These are phyloP conservation scores for Vachellia pachyceras DNA, from an alignment of 306 rosid species.

Conservation along the genomic window DNA sequence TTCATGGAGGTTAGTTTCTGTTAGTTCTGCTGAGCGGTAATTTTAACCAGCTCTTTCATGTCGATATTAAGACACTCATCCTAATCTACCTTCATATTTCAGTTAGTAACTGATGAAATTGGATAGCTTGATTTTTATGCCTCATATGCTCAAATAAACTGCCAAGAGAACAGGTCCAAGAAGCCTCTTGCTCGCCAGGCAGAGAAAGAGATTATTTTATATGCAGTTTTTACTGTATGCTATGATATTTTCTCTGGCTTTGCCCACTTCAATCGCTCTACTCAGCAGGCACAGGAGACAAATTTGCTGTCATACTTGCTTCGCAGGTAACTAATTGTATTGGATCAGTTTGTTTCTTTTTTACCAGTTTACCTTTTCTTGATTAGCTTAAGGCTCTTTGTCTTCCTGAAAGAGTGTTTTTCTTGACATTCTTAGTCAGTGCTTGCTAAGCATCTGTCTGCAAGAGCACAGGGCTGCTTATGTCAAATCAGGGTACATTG, in stretches of 20 bases:
- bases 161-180: constrained; percentile 55
- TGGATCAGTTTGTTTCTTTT: background rate
- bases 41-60: constrained; percentile 8
- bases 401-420: constrained; percentile 18
- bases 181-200: constrained; percentile 61
- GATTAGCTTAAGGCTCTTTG: background rate
- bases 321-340: constrained; percentile 47
- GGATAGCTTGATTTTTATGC: constrained; percentile 77
- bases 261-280: constrained; percentile 68
- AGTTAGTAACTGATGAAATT: constrained; percentile 73
- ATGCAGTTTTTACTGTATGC: constrained; percentile 60
- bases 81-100: constrained; percentile 23
- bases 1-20: constrained; percentile 72
- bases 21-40: background rate
- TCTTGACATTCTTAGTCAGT: constrained; percentile 54
- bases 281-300: constrained; percentile 59
- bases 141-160: constrained; percentile 44
- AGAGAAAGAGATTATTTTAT: constrained; percentile 65
- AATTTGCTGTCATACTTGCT: constrained; percentile 62
- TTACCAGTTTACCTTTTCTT: background rate
- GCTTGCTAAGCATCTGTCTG: constrained; percentile 62
- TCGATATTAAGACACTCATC: constrained; percentile 9
- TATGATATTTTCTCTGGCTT: constrained; percentile 74
- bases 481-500: constrained; percentile 58
- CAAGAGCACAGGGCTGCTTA: constrained; percentile 74